These are phyloP conservation scores for Aspergillus alliaceus DNA, from an alignment of 2,329 filamentous ascomycete genomes.

Conservation along the genomic window DNA sequence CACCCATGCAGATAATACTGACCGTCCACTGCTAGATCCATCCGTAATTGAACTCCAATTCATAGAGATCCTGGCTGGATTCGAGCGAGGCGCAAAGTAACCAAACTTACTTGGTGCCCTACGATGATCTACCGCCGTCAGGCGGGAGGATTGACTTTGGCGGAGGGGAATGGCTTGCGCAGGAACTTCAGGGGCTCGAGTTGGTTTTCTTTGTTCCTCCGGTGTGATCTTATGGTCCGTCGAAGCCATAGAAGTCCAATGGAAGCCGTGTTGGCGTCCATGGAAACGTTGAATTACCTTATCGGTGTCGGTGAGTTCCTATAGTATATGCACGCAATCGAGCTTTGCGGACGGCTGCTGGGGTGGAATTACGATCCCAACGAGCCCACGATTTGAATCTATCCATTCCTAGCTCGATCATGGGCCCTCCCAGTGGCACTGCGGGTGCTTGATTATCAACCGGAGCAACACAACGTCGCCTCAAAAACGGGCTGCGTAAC, in stretches of 20 bases:
- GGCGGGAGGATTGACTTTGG: conserved; percentile 11
- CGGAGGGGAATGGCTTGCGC: conserved; percentile 19
- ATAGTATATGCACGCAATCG: not conserved
- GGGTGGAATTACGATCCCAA: not conserved
- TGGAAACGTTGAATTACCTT: not conserved
- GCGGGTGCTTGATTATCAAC: not conserved
- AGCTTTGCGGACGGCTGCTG: too few species aligned
- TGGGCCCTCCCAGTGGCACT: not conserved
- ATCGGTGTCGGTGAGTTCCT: not conserved
- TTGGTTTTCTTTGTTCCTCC: conserved; percentile 14
- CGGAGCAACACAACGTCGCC: not conserved
- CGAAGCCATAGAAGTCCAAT: not conserved
- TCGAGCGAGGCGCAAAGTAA: not conserved
- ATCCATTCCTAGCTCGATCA: not conserved
- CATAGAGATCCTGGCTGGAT: not conserved
- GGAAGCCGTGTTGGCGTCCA: not conserved
- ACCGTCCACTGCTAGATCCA: not conserved
- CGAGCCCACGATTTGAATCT: not conserved
- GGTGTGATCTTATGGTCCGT: not conserved
- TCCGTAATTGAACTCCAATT: not conserved
- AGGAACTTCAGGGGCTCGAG: conserved; percentile 21
- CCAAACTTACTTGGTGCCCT: conserved; percentile 3
- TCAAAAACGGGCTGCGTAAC: not conserved
- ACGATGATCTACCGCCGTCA: conserved; percentile 17
- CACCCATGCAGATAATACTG: not conserved